These are phyloP conservation scores for Albugo candida DNA, from an alignment of 352 stramenopile species.

Conservation along the genomic window DNA sequence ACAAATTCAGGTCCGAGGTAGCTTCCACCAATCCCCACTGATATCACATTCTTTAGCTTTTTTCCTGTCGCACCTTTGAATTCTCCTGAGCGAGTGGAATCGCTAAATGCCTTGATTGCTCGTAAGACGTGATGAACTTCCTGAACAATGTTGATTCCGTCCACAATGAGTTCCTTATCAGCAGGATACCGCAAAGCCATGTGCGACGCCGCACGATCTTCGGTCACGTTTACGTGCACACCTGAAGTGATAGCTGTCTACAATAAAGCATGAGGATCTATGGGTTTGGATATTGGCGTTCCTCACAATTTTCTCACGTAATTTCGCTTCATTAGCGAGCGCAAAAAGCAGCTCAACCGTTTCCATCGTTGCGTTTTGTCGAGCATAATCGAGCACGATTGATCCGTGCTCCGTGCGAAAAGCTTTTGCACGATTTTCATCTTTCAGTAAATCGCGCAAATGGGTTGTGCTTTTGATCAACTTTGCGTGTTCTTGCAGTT, in stretches of 20 bases:
- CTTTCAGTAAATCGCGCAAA: conserved; percentile 78
- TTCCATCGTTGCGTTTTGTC: conserved; percentile 81
- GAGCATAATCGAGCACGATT: conserved; percentile 89
- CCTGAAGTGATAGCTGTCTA: conserved; percentile 81
- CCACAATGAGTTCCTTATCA: conserved; percentile 73
- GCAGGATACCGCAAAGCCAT: conserved; percentile 84
- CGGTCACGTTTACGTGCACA: conserved; percentile 91
- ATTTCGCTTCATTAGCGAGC: conserved; percentile 72
- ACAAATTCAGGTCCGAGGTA: conserved; percentile 96
- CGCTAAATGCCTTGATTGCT: conserved; percentile 86
- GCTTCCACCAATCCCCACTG: conserved; percentile 91
- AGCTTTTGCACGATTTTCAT: conserved; percentile 71
- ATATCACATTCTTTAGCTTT: conserved; percentile 87
- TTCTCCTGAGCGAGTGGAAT: conserved; percentile 75
- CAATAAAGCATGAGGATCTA: neutral
- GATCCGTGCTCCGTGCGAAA: conserved; percentile 85
- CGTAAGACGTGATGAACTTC: conserved; percentile 92
- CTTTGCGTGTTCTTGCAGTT: conserved; percentile 43
- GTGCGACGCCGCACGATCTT: conserved; percentile 92
- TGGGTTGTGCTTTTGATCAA: conserved; percentile 72
- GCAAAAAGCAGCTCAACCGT: conserved; percentile 84
- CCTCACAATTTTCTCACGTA: conserved; percentile 55
- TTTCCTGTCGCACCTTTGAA: conserved; percentile 88
- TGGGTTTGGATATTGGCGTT: neutral
- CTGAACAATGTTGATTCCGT: conserved; percentile 89